phyloP scores from a whole-genome alignment of 176 grass and related monocot genomes.

The Carex parvula region DNA sequence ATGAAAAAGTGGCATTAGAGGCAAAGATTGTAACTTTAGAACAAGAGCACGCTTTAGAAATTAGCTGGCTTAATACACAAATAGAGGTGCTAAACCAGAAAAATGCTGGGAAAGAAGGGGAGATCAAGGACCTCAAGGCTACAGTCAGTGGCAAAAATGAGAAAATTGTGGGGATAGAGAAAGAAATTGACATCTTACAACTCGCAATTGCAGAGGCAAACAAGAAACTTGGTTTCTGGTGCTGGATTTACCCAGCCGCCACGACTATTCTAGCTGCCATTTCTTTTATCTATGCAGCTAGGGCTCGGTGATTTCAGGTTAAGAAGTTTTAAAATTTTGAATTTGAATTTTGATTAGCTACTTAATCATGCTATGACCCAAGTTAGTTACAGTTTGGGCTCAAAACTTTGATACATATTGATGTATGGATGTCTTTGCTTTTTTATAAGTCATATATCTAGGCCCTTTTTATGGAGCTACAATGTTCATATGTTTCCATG shows the following conservation, averaged over 20 bases:
- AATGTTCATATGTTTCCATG: slow-evolving; percentile 24
- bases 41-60: background rate
- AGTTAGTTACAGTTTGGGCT: slow-evolving; percentile 32
- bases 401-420: slow-evolving; percentile 27
- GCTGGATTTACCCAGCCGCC: slow-evolving; percentile 55
- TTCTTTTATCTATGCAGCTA: slow-evolving; percentile 62
- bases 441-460: too few relatives aligned
- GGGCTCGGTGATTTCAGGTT: slow-evolving; percentile 43
- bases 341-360: slow-evolving; percentile 31
- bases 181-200: slow-evolving; percentile 48
- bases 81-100: slow-evolving; percentile 31
- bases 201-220: slow-evolving; percentile 35
- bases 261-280: slow-evolving; percentile 51
- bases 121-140: slow-evolving; percentile 30
- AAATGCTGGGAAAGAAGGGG: background rate
- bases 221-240: slow-evolving; percentile 33
- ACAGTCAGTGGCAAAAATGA: slow-evolving; percentile 13
- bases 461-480: too few relatives aligned
- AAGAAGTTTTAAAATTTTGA: slow-evolving; percentile 21
- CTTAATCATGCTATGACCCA: slow-evolving; percentile 18
- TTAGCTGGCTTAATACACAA: slow-evolving; percentile 9
- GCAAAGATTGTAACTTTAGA: background rate
- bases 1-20: slow-evolving; percentile 18
- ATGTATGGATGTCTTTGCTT: slow-evolving; percentile 8
- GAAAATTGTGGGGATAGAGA: slow-evolving; percentile 27